These are phyloP conservation scores for Claviceps purpurea DNA, from an alignment of 2,329 filamentous ascomycete genomes.

Conservation along the genomic window DNA sequence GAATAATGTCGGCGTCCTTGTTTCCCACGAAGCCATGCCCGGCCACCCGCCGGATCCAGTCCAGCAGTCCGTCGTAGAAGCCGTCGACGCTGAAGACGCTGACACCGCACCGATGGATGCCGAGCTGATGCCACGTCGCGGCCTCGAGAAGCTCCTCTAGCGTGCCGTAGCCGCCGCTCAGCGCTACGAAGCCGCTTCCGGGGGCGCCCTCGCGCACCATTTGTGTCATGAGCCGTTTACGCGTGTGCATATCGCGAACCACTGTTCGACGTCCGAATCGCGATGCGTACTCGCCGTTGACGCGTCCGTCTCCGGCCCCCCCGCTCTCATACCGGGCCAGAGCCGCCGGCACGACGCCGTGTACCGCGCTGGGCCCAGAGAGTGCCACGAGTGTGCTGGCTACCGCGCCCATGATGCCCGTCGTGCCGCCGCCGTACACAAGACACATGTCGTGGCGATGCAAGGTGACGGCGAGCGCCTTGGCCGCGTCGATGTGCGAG, in stretches of 20 bases:
- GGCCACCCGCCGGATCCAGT: constrained; percentile 66
- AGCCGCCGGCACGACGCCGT: constrained; percentile 81
- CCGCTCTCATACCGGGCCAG: constrained; percentile 65
- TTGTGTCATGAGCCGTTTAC: constrained; percentile 82
- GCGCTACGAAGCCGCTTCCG: constrained; percentile 78
- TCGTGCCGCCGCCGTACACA: constrained; percentile 86
- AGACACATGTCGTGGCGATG: constrained; percentile 63
- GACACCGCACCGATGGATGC: constrained; percentile 69
- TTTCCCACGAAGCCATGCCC: constrained; percentile 56
- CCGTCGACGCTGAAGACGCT: constrained; percentile 74
- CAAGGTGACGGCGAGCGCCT: constrained; percentile 57
- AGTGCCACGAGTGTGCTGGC: constrained; percentile 73
- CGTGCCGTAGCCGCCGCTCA: constrained; percentile 82
- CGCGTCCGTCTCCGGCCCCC: constrained; percentile 30
- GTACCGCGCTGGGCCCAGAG: constrained; percentile 65
- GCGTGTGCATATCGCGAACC: constrained; percentile 86
- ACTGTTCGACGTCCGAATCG: constrained; percentile 73
- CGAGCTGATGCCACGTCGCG: constrained; percentile 86
- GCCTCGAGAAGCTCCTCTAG: constrained; percentile 88
- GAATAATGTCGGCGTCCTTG: not conserved
- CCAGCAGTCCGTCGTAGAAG: constrained; percentile 76
- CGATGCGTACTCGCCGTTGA: constrained; percentile 27
- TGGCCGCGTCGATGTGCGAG: constrained; percentile 63
- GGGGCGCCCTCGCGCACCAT: constrained; percentile 71
- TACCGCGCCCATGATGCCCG: constrained; percentile 87